Evolutionary conservation across 345 rosid genomes (phyloP), one percentile per base, ranked within the genome.

Genomic region (Citrus hindsii): DNA sequence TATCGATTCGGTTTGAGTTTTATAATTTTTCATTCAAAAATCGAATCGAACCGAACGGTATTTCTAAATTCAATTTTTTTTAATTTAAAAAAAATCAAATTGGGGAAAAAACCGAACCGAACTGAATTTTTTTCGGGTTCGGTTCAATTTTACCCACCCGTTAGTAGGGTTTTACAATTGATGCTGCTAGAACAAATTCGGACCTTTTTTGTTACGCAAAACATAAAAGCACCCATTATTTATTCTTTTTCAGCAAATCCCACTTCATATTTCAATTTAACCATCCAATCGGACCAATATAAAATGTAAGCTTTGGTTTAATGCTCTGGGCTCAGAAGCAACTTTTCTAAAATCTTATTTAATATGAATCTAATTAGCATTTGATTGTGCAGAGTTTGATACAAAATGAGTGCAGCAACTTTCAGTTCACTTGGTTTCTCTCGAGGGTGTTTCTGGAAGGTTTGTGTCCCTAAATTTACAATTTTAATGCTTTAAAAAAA

Each of bases 381-480:
- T 18, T 53, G n/a, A 14, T 55, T 71, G 32, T 63, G 79, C 82
- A 42, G 78, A 73, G 37, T 67, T 71, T 74, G 22, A 64, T 8
- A 30, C 59, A 77, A 40, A 80, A 88, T 86, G 89, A 80, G 81
- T 71, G 30, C 77, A 68, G 80, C 87, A 13, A 70, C 87, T 71
- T 83, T 84, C 81, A 84, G 66, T 70, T 82, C 86, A 1, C 30
- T 76, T 78, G 77, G 72, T 81, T 75, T 79, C 73, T 55, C 84
- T 60, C 74, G 82, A 46, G 84, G 86, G 42, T 80, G 63, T 79
- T 72, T 82, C 28, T 85, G 80, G 83, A 89, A 87, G 94, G 94
- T 91, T 37, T 74, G 85, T 67, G 16, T 13, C 48, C 61, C 13
- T 16, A 37, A 24, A 68, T 9, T 28, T 63, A 22, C 7, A 71